These are phyloP conservation scores for Botrytis fragariae DNA, from an alignment of 2,329 filamentous ascomycete species.

Conservation along the genomic window DNA sequence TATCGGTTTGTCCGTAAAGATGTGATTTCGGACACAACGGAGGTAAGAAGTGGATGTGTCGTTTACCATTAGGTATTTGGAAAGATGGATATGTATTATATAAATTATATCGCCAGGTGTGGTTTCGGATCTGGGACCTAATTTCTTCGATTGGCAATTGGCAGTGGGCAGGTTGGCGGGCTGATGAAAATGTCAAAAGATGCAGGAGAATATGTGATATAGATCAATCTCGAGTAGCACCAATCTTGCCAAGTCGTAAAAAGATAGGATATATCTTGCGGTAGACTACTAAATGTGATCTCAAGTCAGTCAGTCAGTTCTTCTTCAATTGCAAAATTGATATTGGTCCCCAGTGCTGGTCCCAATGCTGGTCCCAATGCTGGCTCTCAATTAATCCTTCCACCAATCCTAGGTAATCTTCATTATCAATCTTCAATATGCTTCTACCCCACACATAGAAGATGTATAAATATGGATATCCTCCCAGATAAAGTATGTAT, in stretches of 20 bases:
- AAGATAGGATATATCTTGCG: not conserved
- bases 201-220: not conserved
- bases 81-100: not conserved
- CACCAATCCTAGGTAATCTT: not conserved
- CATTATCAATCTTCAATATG: not conserved
- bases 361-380: not conserved
- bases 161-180: not conserved
- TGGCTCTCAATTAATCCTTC: not conserved
- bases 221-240: not conserved
- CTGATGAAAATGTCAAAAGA: not conserved
- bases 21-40: not conserved
- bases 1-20: not conserved
- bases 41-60: not conserved
- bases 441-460: not conserved
- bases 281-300: not conserved
- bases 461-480: not conserved
- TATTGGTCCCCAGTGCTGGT: not conserved
- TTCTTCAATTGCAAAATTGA: not conserved
- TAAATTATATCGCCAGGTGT: not conserved
- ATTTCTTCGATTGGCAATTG: not conserved
- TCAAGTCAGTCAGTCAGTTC: not conserved
- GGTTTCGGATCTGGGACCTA: not conserved
- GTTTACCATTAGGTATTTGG: not conserved
- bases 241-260: not conserved
- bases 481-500: not conserved